Percentiles rank a stretch among this genome's conserved stretches.
Conservation (phyloP, 1,139 yeast species). For the Keqinozyma sinolaborantium region DNA sequence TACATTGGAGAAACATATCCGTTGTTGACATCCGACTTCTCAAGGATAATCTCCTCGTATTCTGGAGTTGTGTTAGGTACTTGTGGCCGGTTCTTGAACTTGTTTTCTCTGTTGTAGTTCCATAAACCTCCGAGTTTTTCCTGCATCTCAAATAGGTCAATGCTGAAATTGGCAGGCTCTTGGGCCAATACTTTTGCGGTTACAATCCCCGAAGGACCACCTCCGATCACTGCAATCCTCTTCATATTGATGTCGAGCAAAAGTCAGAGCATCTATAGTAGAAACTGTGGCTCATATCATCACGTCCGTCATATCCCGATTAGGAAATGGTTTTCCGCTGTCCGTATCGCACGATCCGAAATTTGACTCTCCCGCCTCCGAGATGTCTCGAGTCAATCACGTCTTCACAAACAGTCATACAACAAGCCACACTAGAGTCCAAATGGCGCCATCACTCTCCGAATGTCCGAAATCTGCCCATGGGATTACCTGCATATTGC, state of each 20-base stretch:
- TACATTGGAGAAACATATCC: constrained; percentile 38
- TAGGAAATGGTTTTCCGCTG: too few relatives aligned
- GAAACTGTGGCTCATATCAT: background rate
- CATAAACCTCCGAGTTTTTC: constrained; percentile 45
- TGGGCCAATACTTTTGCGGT: constrained; percentile 39
- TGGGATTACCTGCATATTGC: too few relatives aligned
- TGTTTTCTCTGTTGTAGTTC: constrained; percentile 29
- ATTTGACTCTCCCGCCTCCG: too few relatives aligned
- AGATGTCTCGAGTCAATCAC: too few relatives aligned
- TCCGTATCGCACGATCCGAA: too few relatives aligned
- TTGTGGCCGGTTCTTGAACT: background rate
- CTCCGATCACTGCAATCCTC: constrained; percentile 42
- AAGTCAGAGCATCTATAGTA: too few relatives aligned
- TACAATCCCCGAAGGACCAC: constrained; percentile 47
- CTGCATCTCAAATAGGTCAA: constrained; percentile 41
- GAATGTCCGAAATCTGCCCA: too few relatives aligned
- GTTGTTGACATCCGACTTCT: background rate
- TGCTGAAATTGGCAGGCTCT: constrained; percentile 29
- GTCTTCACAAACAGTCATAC: too few relatives aligned
- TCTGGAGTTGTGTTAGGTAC: background rate
- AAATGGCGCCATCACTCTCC: too few relatives aligned
- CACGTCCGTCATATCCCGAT: too few relatives aligned
- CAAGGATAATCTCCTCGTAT: background rate
- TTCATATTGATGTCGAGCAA: too few relatives aligned
- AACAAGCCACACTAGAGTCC: too few relatives aligned